These are phyloP conservation scores for Aspergillus fijiensis DNA, from an alignment of 2,329 filamentous ascomycete species.

Conservation along the genomic window DNA sequence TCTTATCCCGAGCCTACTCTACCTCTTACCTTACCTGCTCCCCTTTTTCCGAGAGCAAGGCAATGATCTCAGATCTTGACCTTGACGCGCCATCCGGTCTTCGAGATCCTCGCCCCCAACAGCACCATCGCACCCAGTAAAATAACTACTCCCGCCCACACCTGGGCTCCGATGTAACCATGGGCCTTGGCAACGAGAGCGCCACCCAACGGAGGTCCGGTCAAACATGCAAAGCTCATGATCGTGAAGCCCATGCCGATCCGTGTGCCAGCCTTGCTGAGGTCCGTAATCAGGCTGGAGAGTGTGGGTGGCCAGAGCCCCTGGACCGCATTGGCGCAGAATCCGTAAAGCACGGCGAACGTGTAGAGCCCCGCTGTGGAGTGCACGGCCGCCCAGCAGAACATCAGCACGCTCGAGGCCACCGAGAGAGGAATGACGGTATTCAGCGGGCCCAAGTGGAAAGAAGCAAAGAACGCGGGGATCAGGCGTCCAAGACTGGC, in stretches of 20 bases:
- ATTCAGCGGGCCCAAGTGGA: constrained; percentile 1
- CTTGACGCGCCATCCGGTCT: constrained; percentile 8
- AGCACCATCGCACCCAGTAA: constrained; percentile 14
- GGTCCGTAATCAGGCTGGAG: constrained; percentile 14
- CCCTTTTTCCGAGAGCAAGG: too few species aligned
- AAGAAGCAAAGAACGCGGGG: constrained; percentile 1
- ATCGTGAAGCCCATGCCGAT: constrained; percentile 45
- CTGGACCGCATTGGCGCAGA: constrained; percentile 2
- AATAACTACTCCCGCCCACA: constrained; percentile 39
- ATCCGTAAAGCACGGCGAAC: constrained; percentile 1
- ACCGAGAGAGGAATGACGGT: neutral
- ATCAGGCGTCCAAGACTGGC: neutral
- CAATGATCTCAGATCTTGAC: constrained; percentile 12
- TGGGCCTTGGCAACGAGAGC: constrained; percentile 44
- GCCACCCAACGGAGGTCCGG: constrained; percentile 50
- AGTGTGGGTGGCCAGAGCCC: constrained; percentile 15
- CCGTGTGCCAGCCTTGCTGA: constrained; percentile 14
- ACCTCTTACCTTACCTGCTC: neutral
- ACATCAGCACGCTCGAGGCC: neutral
- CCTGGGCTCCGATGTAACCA: constrained; percentile 48
- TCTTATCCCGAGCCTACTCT: neutral
- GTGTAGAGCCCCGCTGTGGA: neutral
- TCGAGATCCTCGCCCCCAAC: constrained; percentile 11
- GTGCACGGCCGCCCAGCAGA: constrained; percentile 2
- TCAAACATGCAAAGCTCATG: constrained; percentile 46